phyloP scores from a whole-genome alignment of 306 rosid genomes.

The Trifolium repens region DNA sequence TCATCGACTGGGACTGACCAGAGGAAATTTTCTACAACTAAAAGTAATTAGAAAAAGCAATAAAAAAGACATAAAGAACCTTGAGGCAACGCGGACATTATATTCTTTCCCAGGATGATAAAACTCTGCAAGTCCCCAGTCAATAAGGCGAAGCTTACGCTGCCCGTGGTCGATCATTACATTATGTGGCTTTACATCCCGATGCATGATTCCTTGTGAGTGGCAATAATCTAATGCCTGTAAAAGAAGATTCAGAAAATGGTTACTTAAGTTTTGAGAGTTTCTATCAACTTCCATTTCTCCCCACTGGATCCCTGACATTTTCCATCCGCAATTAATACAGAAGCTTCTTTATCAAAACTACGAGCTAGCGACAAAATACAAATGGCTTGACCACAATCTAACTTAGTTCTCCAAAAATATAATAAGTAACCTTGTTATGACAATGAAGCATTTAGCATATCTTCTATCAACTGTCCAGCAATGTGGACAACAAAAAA shows the following conservation, averaged over 20 bases:
- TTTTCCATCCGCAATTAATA: too few species aligned
- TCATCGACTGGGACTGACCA: slow-evolving; percentile 4
- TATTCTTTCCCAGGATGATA: slow-evolving; percentile 30
- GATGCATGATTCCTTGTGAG: slow-evolving; percentile 62
- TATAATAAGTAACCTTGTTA: slow-evolving; percentile 10
- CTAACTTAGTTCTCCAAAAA: neutral
- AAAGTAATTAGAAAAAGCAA: neutral
- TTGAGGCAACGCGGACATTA: slow-evolving; percentile 51
- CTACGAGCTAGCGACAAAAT: too few species aligned
- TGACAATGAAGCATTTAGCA: neutral
- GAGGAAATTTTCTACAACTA: neutral
- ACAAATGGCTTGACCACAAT: neutral
- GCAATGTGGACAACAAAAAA: slow-evolving; percentile 27
- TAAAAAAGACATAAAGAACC: slow-evolving; percentile 38
- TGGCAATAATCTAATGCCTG: slow-evolving; percentile 61
- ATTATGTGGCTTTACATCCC: slow-evolving; percentile 61
- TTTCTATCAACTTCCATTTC: too few species aligned
- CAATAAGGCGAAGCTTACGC: slow-evolving; percentile 57
- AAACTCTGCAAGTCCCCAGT: slow-evolving; percentile 52
- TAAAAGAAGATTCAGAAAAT: neutral
- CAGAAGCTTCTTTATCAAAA: too few species aligned
- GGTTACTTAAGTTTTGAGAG: too few species aligned
- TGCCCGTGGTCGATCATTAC: slow-evolving; percentile 58
- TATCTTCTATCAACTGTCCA: neutral
- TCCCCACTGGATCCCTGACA: too few species aligned